phyloP scores from a whole-genome alignment of 441 rosid genomes.

The Erodium texanum region DNA sequence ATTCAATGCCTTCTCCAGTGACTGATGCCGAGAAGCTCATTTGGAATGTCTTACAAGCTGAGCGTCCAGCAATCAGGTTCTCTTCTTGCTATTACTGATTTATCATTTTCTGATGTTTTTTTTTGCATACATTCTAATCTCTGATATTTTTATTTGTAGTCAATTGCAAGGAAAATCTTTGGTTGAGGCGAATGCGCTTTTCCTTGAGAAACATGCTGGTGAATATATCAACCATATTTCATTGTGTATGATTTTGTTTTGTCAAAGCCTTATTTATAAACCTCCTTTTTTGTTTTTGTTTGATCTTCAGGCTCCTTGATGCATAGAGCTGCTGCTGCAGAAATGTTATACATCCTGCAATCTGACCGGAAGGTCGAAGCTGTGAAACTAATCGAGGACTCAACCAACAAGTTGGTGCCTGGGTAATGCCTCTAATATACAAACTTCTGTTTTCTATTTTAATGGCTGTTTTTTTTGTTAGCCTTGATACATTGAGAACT shows the following conservation, averaged over 20 bases:
- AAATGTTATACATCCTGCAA: slow-evolving; percentile 67
- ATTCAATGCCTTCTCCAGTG: slow-evolving; percentile 51
- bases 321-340: slow-evolving; percentile 97
- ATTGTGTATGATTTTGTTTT: background rate
- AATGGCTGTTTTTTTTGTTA: too few species aligned
- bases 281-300: background rate
- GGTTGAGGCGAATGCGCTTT: slow-evolving; percentile 62
- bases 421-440: slow-evolving; percentile 31
- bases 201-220: slow-evolving; percentile 81
- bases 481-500: too few species aligned
- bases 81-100: slow-evolving; percentile 1
- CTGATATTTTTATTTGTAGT: slow-evolving; percentile 35
- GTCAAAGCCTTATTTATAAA: background rate
- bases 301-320: slow-evolving; percentile 68
- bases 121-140: slow-evolving; percentile 15
- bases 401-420: slow-evolving; percentile 42
- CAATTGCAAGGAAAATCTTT: slow-evolving; percentile 76
- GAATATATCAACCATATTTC: slow-evolving; percentile 11
- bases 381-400: slow-evolving; percentile 74
- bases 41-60: slow-evolving; percentile 85
- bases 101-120: slow-evolving; percentile 1
- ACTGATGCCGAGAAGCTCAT: slow-evolving; percentile 75
- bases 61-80: slow-evolving; percentile 80
- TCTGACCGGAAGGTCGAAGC: slow-evolving; percentile 68
- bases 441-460: slow-evolving; percentile 11